Evolutionary conservation across 345 rosid species (phyloP), one percentile per base, ranked within the genome.

Genomic region (Tarenaya hassleriana): DNA sequence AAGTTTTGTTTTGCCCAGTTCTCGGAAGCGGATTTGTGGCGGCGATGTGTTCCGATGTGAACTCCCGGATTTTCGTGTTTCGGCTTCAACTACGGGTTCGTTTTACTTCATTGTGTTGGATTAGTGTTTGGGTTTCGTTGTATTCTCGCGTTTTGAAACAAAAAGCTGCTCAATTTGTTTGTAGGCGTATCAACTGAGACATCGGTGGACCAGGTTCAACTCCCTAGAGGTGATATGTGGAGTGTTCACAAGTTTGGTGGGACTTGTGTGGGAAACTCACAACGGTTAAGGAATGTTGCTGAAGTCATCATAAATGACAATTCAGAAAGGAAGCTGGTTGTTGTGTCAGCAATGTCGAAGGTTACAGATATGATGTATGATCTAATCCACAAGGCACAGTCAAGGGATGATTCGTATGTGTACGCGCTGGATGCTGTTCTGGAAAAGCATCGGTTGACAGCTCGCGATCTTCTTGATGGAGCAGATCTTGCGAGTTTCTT

Each of bases 341-440:
- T 94, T 51, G 99, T 94, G 24, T 94, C 95, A 3, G 97, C 99
- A 5, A 83, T 94, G 99, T 86, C 99, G 3, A 88, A 88, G 71
- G 99, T 94, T 58, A 94, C 99, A 0, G 99, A 94, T 71, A 86
- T 94, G 97, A 94, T 94, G 92, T 94, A 86, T 61, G 94, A 86
- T 58, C 86, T 94, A 58, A 73, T 94, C 29, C 21, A 66, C 69
- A 86, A 76, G 83, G 99, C 99, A 35, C 89, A 86, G 49, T 73
- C 83, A 10, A 78, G 95, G 33, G 94, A 86, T 67, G 97, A 78
- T 58, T 80, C 97, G 20, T 94, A 81, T 54, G 16, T 78, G 12
- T 72, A 89, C 58, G 94, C 94, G 1, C 40, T 77, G 40, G 99
- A 88, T 62, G 81, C 75, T 59, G 77, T 94, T 33, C 67, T 77